A percentile compares a stretch with the other conserved stretches of the same genome.
These are phyloP conservation scores for Dactylellina cionopaga DNA, from an alignment of 2,329 filamentous ascomycete species.

Conservation along the genomic window DNA sequence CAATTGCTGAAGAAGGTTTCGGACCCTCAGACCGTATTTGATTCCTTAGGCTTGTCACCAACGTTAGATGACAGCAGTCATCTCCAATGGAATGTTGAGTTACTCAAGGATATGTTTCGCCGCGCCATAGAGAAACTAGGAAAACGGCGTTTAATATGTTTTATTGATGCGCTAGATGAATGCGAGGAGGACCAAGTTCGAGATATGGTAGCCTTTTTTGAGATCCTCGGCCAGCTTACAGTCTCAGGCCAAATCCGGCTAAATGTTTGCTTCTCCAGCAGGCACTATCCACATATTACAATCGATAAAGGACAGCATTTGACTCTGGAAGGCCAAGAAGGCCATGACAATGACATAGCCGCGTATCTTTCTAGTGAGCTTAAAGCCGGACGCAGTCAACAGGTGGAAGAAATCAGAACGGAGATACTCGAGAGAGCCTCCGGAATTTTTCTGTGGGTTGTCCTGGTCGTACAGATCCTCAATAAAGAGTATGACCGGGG, in stretches of 20 bases:
- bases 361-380: conserved; percentile 60
- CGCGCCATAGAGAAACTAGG: conserved; percentile 57
- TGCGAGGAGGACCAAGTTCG: conserved; percentile 62
- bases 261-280: conserved; percentile 61
- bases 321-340: conserved; percentile 59
- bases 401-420: conserved; percentile 55
- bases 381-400: conserved; percentile 54
- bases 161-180: conserved; percentile 65
- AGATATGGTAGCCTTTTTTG: conserved; percentile 63
- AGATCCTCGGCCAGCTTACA: conserved; percentile 59
- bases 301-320: conserved; percentile 58
- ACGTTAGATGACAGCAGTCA: conserved; percentile 28
- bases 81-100: conserved; percentile 55
- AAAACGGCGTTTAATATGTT: conserved; percentile 59
- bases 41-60: conserved; percentile 54
- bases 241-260: conserved; percentile 42
- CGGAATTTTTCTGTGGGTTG: conserved; percentile 64
- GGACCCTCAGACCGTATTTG: conserved; percentile 59
- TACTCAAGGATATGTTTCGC: conserved; percentile 57
- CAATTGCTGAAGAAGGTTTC: conserved; percentile 62
- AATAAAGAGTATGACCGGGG: conserved; percentile 62
- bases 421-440: conserved; percentile 60
- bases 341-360: conserved; percentile 58
- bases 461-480: conserved; percentile 63
- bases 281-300: conserved; percentile 63